These are phyloP conservation scores for Septoria petroselini DNA, from an alignment of 2,329 filamentous ascomycete species.

Conservation along the genomic window DNA sequence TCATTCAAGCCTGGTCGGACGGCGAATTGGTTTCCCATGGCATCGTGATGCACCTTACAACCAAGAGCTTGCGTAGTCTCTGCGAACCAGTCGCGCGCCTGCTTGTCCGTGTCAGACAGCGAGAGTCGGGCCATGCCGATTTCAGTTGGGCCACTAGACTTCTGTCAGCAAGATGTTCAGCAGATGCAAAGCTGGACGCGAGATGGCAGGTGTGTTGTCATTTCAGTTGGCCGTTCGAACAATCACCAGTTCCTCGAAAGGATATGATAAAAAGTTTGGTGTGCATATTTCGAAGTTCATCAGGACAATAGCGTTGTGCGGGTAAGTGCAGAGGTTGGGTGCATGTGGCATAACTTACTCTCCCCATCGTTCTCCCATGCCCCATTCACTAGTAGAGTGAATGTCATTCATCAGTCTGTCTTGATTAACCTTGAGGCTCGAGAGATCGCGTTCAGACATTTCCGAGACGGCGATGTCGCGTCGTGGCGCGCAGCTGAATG, in stretches of 20 bases:
- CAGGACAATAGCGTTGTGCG: constrained; percentile 9
- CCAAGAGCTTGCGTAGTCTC: constrained; percentile 60
- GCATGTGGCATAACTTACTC: constrained; percentile 49
- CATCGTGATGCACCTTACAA: constrained; percentile 66
- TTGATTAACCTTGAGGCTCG: constrained; percentile 56
- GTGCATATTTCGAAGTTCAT: constrained; percentile 27
- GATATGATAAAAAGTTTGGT: constrained; percentile 23
- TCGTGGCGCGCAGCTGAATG: constrained; percentile 37
- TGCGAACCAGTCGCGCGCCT: constrained; percentile 73
- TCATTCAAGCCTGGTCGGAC: constrained; percentile 61
- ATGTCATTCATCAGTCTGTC: constrained; percentile 61
- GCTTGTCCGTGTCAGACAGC: constrained; percentile 67
- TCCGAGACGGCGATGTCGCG: constrained; percentile 44
- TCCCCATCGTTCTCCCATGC: constrained; percentile 64
- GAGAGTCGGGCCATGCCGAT: constrained; percentile 75
- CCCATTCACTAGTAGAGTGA: constrained; percentile 66
- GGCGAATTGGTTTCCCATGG: constrained; percentile 80
- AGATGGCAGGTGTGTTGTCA: not conserved
- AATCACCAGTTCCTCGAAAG: constrained; percentile 19
- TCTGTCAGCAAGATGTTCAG: constrained; percentile 12
- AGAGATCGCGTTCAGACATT: constrained; percentile 53
- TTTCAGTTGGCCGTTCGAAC: constrained; percentile 23
- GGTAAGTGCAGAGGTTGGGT: constrained; percentile 10
- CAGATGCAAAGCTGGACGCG: not conserved
- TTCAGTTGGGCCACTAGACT: constrained; percentile 49